phyloP scores from a whole-genome alignment of 2,329 filamentous ascomycete genomes.

The Cladophialophora bantiana region DNA sequence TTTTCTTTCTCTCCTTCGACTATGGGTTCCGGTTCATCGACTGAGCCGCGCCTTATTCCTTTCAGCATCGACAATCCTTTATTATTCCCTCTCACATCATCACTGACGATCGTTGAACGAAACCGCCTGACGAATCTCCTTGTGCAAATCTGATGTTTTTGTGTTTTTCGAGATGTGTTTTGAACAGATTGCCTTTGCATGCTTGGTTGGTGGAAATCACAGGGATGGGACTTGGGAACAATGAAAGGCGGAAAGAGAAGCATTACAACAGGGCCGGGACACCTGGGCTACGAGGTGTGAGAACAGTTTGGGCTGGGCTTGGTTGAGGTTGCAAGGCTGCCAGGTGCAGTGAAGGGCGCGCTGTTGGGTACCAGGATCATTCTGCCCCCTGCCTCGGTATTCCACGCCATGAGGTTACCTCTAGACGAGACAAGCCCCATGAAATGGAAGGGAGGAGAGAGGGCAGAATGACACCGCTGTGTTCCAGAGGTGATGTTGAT shows the following conservation, averaged over 20 bases:
- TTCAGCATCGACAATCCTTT: conserved; percentile 2
- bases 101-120: conserved; percentile 24
- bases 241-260: background rate
- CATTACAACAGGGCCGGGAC: conserved; percentile 14
- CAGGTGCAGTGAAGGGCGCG: conserved; percentile 2
- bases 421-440: background rate
- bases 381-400: background rate
- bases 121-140: conserved; percentile 27
- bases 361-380: background rate
- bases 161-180: conserved; percentile 13
- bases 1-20: conserved; percentile 19
- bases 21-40: conserved; percentile 17
- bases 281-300: conserved; percentile 9
- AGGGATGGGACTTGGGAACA: conserved; percentile 7
- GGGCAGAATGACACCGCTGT: background rate
- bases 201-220: conserved; percentile 1
- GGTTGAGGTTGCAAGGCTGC: conserved; percentile 9
- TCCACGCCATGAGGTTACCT: background rate
- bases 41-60: conserved; percentile 4
- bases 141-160: conserved; percentile 15
- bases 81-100: conserved; percentile 13
- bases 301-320: conserved; percentile 18
- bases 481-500: background rate
- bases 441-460: background rate
- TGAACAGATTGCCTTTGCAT: conserved; percentile 26